Evolutionary conservation across 148 eudicot genomes (phyloP).

Genomic region (Rhododendron henanense): DNA sequence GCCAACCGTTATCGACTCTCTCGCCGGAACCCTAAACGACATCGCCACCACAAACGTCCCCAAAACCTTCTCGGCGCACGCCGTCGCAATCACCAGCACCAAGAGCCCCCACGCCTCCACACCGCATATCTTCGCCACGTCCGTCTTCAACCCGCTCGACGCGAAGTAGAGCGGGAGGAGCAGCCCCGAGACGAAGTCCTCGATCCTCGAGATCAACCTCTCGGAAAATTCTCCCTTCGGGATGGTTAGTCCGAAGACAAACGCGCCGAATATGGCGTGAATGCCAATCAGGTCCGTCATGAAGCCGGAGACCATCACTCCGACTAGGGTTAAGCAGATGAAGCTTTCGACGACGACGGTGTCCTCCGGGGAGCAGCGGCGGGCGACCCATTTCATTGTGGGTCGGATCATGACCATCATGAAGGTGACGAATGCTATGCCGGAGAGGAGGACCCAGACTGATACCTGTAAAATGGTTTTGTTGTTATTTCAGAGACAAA

Average conservation of each 20-base stretch:
- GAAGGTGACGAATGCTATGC: conserved; percentile 34
- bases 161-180: conserved; percentile 58
- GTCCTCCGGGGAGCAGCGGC: conserved; percentile 30
- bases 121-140: conserved; percentile 41
- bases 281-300: conserved; percentile 47
- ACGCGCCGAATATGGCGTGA: conserved; percentile 45
- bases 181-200: conserved; percentile 50
- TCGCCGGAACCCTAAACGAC: conserved; percentile 43
- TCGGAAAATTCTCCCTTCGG: conserved; percentile 48
- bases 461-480: too few species aligned
- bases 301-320: conserved; percentile 45
- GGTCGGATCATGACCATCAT: conserved; percentile 41
- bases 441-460: conserved; percentile 15
- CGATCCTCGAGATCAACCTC: conserved; percentile 47
- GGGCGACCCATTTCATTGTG: conserved; percentile 35
- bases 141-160: conserved; percentile 62
- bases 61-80: conserved; percentile 49
- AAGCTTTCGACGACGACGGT: conserved; percentile 28
- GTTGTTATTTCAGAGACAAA: too few species aligned
- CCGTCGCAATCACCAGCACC: conserved; percentile 42
- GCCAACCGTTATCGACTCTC: conserved; percentile 53
- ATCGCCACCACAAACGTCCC: conserved; percentile 50
- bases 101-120: conserved; percentile 51
- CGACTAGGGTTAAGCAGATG: conserved; percentile 40
- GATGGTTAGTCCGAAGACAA: conserved; percentile 41